Conservation (phyloP, 176 grass and related monocot genomes). For the Carex pumila region DNA sequence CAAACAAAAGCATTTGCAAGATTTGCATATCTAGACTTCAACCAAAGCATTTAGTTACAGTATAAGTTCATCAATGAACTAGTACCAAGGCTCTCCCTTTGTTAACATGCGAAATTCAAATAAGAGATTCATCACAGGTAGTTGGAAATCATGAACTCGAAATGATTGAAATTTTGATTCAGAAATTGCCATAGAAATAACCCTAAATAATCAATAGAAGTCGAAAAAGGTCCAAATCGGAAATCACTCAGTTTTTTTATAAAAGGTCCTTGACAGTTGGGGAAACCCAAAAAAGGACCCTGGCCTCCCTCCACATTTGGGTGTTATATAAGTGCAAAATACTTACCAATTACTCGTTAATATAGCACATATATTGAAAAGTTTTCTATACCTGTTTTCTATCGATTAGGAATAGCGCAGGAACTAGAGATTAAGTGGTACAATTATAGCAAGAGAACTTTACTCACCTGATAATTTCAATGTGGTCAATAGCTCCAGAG, state of each 20-base stretch:
- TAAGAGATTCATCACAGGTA: not conserved
- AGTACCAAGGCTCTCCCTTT: not conserved
- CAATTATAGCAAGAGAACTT: not conserved
- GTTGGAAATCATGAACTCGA: not conserved
- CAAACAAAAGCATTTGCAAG: not conserved
- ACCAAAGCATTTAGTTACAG: not conserved
- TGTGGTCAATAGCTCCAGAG: slow-evolving; percentile 87
- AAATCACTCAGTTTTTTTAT: not conserved
- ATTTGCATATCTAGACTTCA: not conserved
- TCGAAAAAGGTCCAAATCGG: not conserved
- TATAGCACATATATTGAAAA: not conserved
- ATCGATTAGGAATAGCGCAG: not conserved
- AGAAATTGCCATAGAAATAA: not conserved
- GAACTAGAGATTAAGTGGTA: not conserved
- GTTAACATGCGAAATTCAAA: not conserved
- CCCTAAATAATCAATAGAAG: not conserved
- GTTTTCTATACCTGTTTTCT: not conserved
- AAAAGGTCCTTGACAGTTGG: not conserved
- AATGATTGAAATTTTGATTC: not conserved
- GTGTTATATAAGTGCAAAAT: not conserved
- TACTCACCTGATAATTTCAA: slow-evolving; percentile 83
- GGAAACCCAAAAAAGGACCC: not conserved
- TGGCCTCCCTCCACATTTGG: not conserved
- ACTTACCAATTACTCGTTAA: not conserved
- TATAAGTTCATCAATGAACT: not conserved